phyloP scores from a whole-genome alignment of 345 rosid species.

The Nasturtium officinale region DNA sequence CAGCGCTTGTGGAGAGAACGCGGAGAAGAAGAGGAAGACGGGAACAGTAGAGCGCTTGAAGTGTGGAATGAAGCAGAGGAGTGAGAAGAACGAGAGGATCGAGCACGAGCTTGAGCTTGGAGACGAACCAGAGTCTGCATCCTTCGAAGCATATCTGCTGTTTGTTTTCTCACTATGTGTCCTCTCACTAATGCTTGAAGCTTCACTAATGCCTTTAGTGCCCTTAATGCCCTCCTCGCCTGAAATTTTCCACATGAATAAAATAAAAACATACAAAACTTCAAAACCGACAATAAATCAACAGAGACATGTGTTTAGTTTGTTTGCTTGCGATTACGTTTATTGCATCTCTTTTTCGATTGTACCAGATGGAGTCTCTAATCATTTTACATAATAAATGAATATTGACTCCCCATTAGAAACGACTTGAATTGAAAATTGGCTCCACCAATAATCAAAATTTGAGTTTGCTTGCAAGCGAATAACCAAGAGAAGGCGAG shows the following conservation, averaged over 20 bases:
- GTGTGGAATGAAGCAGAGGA: constrained; percentile 39
- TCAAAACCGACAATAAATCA: neutral
- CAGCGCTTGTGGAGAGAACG: constrained; percentile 39
- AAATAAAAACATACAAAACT: neutral
- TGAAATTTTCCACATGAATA: constrained; percentile 28
- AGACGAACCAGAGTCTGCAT: constrained; percentile 78
- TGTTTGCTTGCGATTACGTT: too few species aligned
- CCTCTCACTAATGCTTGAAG: constrained; percentile 96
- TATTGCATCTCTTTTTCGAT: neutral
- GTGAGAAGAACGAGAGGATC: constrained; percentile 55
- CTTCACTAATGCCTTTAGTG: constrained; percentile 84
- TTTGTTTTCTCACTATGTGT: constrained; percentile 83
- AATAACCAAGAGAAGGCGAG: constrained; percentile 7
- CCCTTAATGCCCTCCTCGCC: constrained; percentile 92
- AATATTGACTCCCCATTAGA: neutral
- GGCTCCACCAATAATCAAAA: constrained; percentile 29
- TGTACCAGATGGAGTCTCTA: neutral
- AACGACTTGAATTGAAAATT: neutral
- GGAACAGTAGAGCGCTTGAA: constrained; percentile 32
- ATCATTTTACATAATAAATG: neutral
- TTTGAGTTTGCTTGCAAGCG: constrained; percentile 18
- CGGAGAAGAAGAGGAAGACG: constrained; percentile 34
- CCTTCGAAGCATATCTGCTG: constrained; percentile 68
- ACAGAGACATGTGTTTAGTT: neutral
- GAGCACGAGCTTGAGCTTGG: constrained; percentile 75